Base-by-base conservation (phyloP, 768 basidiomycete genomes). In the Lactarius pseudohatsudake region DNA sequence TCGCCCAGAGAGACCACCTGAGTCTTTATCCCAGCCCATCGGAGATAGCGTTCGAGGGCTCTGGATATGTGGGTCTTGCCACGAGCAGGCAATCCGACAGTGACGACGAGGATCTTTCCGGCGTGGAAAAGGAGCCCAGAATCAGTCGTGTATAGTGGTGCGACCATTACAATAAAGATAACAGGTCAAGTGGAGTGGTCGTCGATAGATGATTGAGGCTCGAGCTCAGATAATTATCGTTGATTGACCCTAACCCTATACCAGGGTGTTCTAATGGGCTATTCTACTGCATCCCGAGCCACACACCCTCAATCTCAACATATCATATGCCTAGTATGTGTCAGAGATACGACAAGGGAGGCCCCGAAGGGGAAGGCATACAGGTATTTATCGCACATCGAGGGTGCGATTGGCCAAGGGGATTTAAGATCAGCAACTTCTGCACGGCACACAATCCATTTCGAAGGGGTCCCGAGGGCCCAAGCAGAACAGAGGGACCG, bases 1-100 rank as follows among this genome's bases (percentile, higher is more conserved):
- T 99, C 97, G 26, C 97, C 97, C 11, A 99, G 81, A 7, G 94
- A 96, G 64, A 98, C 88, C 62, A 98, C 97, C 69, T 90, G 86
- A 0, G 94, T 96, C 77, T 96, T 98, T 62, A 99, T 92, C 36
- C 97, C 97, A 77, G 94, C 92, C 97, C 97, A 99, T 76, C 94
- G 84, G 1, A 99, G 84, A 77, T 99, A 99, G n/a, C 97, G 87
- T 76, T 98, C 96, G 15, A 98, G 83, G 8, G 96, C 89, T 45
- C 96, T 85, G 1, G 95, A 96, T 64, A 98, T 94, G 76, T 99
- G 97, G 0, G 97, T 99, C 79, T 97, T 97, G 40, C 95, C 94
- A 61, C 94, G 86, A 1, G 96, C 96, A 55, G 96, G 96, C 3
- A 98, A 82, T 10, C 96, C 96, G 62, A 98, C 90, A 22, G 95